Base-by-base conservation (phyloP, 2,329 filamentous ascomycete species). In the Cladosporium sp. region DNA sequence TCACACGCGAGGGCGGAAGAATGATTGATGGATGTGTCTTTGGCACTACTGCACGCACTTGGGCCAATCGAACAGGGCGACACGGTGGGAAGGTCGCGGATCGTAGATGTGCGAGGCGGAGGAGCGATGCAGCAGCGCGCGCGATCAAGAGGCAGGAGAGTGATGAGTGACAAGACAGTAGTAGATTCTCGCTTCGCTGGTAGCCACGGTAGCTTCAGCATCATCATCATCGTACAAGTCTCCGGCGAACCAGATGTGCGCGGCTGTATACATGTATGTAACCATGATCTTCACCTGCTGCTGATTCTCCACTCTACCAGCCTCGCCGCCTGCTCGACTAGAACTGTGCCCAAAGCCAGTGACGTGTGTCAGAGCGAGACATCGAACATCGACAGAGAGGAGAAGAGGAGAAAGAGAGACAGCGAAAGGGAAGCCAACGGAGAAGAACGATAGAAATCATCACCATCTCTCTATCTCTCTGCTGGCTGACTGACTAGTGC, bases 21-120 rank as follows among this genome's bases (percentile, higher is more conserved):
- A 15, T 33, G 32, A 33, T n/a, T n/a, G 22, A 27, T 27, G 22
- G 22, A 4, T 4, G 22, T 27, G 9, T n/a, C n/a, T 27, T 27
- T 29, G 25, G 35, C 25, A 40, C 38, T 40, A 40, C 38, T 40
- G 38, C 38, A 25, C 11, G 38, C 36, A 20, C 15, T 40, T 19
- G 38, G 32, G 5, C 32, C 11, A 35, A n/a, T 15, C 32, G 32
- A 35, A n/a, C 32, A 15, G 32, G 9, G 7, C 8, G 30, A 12
- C 32, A 16, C n/a, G 22, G 16, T 18, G 35, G 38, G 19, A 40
- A n/a, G 20, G 16, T 38, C 36, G 36, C 36, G 45, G 45, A 48
- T 48, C 45, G 45, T 35, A 39, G 36, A 40, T 40, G 36, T 27
- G 11, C 13, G 27, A 22, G 45, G 45, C 45, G 40, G 45, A 35